phyloP scores from a whole-genome alignment of 371 early-diverging fungal species.

The Mucor mucedo region DNA sequence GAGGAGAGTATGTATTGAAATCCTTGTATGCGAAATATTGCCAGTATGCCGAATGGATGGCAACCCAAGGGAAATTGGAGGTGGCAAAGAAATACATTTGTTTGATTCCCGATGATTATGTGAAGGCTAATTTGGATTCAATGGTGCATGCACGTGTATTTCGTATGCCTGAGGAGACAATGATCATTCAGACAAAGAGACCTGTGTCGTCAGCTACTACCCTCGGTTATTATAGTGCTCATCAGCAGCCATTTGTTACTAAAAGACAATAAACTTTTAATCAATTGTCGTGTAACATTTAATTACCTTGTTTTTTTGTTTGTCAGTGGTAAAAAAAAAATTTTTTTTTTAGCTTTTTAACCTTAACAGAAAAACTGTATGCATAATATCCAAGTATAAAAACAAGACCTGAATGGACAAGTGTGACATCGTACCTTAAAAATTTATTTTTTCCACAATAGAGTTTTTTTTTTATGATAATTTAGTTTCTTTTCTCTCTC shows the following conservation, averaged over 20 bases:
- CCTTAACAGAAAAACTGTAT: conserved; percentile 3
- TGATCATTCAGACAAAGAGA: too few species aligned
- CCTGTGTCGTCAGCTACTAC: conserved; percentile 14
- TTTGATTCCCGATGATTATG: conserved; percentile 65
- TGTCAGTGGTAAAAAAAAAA: not conserved
- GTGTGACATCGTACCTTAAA: conserved; percentile 20
- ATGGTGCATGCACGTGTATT: conserved; percentile 79
- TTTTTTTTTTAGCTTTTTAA: not conserved
- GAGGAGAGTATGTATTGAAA: conserved; percentile 58
- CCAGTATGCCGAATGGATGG: conserved; percentile 83
- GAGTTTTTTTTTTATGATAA: too few species aligned
- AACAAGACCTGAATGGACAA: not conserved
- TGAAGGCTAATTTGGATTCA: conserved; percentile 61
- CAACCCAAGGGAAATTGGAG: conserved; percentile 73
- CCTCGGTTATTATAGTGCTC: conserved; percentile 21
- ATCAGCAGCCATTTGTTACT: conserved; percentile 11
- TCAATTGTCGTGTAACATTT: not conserved
- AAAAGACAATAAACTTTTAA: too few species aligned
- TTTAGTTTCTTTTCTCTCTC: too few species aligned
- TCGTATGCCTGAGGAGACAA: conserved; percentile 36
- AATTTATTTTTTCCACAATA: not conserved
- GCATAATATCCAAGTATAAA: not conserved
- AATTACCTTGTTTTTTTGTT: not conserved
- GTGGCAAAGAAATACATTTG: conserved; percentile 78
- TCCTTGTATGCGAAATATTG: conserved; percentile 81